These are phyloP conservation scores for Chaetomiaceae sp. DNA, from an alignment of 2,329 filamentous ascomycete species.

Conservation along the genomic window DNA sequence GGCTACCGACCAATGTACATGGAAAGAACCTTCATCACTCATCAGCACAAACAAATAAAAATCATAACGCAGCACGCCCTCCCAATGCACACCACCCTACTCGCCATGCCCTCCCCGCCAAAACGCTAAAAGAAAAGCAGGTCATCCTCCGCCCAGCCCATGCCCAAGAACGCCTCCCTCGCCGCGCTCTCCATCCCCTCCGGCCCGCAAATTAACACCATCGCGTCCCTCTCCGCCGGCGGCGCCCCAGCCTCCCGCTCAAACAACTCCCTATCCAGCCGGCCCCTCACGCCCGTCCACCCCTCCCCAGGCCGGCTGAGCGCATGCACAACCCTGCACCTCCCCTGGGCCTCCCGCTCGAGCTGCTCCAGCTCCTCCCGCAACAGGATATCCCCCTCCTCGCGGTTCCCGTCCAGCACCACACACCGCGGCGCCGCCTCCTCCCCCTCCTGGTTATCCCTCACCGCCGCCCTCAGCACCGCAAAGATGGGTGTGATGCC, in stretches of 20 bases:
- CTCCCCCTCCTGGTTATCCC: slow-evolving; percentile 67
- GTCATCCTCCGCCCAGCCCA: slow-evolving; percentile 68
- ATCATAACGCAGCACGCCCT: too few species aligned
- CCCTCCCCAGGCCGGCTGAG: slow-evolving; percentile 56
- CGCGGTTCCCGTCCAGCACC: slow-evolving; percentile 71
- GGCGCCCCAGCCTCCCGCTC: slow-evolving; percentile 48
- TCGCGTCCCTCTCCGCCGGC: slow-evolving; percentile 37
- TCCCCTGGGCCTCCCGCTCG: slow-evolving; percentile 44
- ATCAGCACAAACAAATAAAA: too few species aligned
- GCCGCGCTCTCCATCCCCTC: slow-evolving; percentile 65
- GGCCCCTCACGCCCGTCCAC: slow-evolving; percentile 64
- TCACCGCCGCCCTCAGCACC: slow-evolving; percentile 67
- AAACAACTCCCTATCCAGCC: slow-evolving; percentile 59
- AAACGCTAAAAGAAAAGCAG: slow-evolving; percentile 67
- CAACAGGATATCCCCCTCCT: slow-evolving; percentile 77
- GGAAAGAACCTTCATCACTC: too few species aligned
- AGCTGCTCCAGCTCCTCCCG: slow-evolving; percentile 64
- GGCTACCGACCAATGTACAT: too few species aligned
- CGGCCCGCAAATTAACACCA: slow-evolving; percentile 78
- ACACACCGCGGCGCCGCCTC: slow-evolving; percentile 68
- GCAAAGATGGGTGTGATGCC: slow-evolving; percentile 91
- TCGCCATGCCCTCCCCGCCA: too few species aligned
- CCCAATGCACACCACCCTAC: too few species aligned
- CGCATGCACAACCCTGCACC: slow-evolving; percentile 61
- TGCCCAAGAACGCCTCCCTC: slow-evolving; percentile 42